Evolutionary conservation across 495 filamentous ascomycete genomes (phyloP).

Genomic region (Cenococcum geophilum): DNA sequence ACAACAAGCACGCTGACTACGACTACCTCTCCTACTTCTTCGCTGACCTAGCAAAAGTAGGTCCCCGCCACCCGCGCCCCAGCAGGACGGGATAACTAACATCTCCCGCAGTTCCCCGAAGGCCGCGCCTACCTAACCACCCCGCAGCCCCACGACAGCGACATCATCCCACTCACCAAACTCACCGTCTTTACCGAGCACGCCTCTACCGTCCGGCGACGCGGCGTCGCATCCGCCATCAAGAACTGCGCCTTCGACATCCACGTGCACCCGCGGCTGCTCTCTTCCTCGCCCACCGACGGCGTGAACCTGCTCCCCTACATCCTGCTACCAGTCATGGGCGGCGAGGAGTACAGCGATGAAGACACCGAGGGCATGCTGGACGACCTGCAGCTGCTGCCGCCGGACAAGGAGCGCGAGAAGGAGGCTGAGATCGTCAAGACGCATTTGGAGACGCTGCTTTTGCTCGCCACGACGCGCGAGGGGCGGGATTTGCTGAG

Average conservation of each 20-base stretch:
- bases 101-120: slow-evolving; percentile 43
- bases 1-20: slow-evolving; percentile 81
- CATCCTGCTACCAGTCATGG: slow-evolving; percentile 64
- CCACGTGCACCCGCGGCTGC: slow-evolving; percentile 59
- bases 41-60: slow-evolving; percentile 76
- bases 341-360: slow-evolving; percentile 52
- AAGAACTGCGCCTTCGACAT: slow-evolving; percentile 79
- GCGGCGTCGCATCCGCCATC: slow-evolving; percentile 85
- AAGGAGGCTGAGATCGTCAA: slow-evolving; percentile 64
- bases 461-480: slow-evolving; percentile 72
- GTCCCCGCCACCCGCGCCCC: not conserved
- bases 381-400: slow-evolving; percentile 78
- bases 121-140: slow-evolving; percentile 71
- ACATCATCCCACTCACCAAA: slow-evolving; percentile 77
- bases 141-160: slow-evolving; percentile 63
- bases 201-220: slow-evolving; percentile 66
- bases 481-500: slow-evolving; percentile 68
- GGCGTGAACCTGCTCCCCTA: slow-evolving; percentile 82
- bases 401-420: slow-evolving; percentile 81
- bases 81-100: not conserved
- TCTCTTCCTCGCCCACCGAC: slow-evolving; percentile 44
- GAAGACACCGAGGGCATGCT: slow-evolving; percentile 74
- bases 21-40: slow-evolving; percentile 93
- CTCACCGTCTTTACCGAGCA: slow-evolving; percentile 90
- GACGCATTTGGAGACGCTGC: slow-evolving; percentile 82